Percentiles rank a stretch among this genome's conserved stretches.
phyloP scores from a whole-genome alignment of 2,329 filamentous ascomycete species.

The Botrytis cinerea region DNA sequence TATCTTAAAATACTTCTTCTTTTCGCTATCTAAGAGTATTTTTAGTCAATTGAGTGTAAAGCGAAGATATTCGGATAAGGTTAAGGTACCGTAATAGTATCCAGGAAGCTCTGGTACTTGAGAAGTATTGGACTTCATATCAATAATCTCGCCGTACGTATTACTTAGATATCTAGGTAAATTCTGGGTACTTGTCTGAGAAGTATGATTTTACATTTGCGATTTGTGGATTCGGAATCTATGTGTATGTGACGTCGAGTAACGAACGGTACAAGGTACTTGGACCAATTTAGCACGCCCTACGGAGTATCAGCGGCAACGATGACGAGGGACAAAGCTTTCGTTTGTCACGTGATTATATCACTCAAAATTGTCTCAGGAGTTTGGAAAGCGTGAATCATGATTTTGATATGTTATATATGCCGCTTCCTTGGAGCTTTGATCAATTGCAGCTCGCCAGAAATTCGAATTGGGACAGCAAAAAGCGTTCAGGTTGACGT shows the following conservation, averaged over 20 bases:
- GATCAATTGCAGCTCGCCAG: too few relatives aligned
- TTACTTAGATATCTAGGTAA: background rate
- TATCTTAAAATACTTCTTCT: conserved; percentile 69
- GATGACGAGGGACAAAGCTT: too few relatives aligned
- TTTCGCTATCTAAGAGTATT: conserved; percentile 51
- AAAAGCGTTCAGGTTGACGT: background rate
- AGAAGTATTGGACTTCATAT: conserved; percentile 3
- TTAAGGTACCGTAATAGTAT: conserved; percentile 55
- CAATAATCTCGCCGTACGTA: background rate
- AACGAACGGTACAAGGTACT: background rate
- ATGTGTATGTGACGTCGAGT: background rate
- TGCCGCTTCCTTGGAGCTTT: background rate
- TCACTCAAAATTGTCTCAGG: background rate
- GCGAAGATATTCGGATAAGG: background rate
- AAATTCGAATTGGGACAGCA: background rate
- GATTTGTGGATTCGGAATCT: background rate
- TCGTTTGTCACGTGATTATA: background rate
- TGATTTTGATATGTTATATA: background rate
- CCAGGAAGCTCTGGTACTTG: conserved; percentile 49
- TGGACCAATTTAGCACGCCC: background rate
- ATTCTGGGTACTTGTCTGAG: background rate
- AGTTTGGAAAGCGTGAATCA: background rate
- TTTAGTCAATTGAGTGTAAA: background rate
- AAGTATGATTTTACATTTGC: background rate
- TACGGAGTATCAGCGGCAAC: background rate